These are phyloP conservation scores for Penicillium psychrofluorescens DNA, from an alignment of 495 filamentous ascomycete genomes.

Conservation along the genomic window DNA sequence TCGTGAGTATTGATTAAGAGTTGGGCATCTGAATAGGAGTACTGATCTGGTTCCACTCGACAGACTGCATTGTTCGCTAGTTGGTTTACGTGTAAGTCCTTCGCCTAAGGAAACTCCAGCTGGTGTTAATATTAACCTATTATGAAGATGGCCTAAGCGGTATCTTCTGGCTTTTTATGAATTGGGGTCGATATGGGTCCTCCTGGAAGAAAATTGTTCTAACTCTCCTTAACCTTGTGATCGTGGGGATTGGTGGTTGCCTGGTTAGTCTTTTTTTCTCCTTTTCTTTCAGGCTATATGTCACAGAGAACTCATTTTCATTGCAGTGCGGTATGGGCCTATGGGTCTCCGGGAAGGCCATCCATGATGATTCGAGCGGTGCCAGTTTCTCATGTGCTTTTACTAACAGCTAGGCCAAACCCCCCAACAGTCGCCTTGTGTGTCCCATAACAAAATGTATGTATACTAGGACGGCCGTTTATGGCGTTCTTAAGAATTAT, in stretches of 20 bases:
- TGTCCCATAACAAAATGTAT: too few species aligned
- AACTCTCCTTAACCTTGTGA: constrained; percentile 22
- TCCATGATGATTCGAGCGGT: constrained; percentile 9
- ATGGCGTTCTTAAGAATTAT: not conserved
- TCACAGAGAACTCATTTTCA: not conserved
- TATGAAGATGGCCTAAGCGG: constrained; percentile 22
- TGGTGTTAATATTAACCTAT: constrained; percentile 2
- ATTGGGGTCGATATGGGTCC: constrained; percentile 18
- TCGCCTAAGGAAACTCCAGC: constrained; percentile 32
- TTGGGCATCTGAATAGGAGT: not conserved
- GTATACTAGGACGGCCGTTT: too few species aligned
- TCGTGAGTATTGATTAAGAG: not conserved
- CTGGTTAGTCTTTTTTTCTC: constrained; percentile 11
- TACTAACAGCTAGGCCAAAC: not conserved
- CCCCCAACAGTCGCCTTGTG: too few species aligned
- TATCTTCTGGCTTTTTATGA: constrained; percentile 33
- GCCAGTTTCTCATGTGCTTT: constrained; percentile 17
- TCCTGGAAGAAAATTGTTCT: constrained; percentile 19
- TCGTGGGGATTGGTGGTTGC: constrained; percentile 19
- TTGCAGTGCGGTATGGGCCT: constrained; percentile 22
- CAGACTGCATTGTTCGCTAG: constrained; percentile 28
- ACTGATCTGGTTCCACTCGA: constrained; percentile 23
- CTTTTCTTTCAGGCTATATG: not conserved
- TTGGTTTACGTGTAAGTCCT: constrained; percentile 36
- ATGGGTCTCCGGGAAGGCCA: constrained; percentile 21